Conservation (phyloP, 192 early-diverging fungal genomes). For the Chytriomyces sp. region DNA sequence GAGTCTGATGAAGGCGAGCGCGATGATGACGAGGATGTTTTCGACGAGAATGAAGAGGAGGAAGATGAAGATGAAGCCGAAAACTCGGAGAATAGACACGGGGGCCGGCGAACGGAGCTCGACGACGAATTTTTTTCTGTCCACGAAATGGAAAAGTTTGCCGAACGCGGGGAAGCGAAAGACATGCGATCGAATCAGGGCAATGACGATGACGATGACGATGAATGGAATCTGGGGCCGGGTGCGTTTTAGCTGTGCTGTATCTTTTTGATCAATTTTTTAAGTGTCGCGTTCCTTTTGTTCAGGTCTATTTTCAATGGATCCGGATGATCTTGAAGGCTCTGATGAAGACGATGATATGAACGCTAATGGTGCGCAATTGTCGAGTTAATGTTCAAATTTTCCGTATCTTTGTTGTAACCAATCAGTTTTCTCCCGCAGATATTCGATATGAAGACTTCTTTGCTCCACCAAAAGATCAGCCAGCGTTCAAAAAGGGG, state of each 20-base stretch:
- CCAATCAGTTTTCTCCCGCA: constrained; percentile 28
- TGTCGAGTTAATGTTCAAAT: not conserved
- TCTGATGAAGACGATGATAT: constrained; percentile 67
- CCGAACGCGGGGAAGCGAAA: constrained; percentile 71
- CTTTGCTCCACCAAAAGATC: constrained; percentile 67
- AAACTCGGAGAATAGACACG: constrained; percentile 53
- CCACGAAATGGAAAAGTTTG: constrained; percentile 87
- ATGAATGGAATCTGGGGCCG: constrained; percentile 43
- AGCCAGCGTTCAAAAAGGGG: constrained; percentile 3
- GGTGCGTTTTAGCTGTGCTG: constrained; percentile 8
- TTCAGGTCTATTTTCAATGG: constrained; percentile 31
- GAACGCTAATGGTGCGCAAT: constrained; percentile 46
- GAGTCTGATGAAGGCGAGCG: constrained; percentile 50
- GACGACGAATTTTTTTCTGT: constrained; percentile 96
- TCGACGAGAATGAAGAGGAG: constrained; percentile 52
- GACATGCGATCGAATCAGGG: constrained; percentile 67
- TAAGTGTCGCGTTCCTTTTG: not conserved
- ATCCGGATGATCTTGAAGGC: constrained; percentile 63
- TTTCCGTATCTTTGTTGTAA: not conserved
- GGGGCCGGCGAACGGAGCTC: constrained; percentile 63
- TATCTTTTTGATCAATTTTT: not conserved
- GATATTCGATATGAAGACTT: constrained; percentile 87
- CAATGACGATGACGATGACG: constrained; percentile 59
- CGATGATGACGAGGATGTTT: constrained; percentile 50
- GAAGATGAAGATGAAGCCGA: constrained; percentile 43